Conservation (phyloP, 2,329 filamentous ascomycete species). For the Diaporthe sp. region DNA sequence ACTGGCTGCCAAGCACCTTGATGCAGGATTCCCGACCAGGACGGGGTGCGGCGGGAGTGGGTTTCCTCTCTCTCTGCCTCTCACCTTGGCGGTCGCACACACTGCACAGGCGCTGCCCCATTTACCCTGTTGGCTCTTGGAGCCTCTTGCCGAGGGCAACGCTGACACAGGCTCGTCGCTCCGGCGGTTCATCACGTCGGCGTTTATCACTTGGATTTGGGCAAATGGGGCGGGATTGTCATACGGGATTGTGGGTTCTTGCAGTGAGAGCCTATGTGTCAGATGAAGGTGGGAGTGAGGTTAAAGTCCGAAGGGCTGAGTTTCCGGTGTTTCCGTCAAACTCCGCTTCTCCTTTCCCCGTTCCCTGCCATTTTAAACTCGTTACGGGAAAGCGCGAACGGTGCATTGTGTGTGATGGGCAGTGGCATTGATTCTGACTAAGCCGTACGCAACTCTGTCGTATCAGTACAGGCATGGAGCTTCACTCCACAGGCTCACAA, state of each 20-base stretch:
- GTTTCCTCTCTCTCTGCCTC: slow-evolving; percentile 16
- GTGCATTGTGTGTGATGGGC: not conserved
- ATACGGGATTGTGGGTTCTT: not conserved
- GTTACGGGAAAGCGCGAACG: not conserved
- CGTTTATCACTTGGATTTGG: not conserved
- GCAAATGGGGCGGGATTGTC: not conserved
- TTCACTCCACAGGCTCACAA: not conserved
- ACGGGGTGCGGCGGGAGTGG: not conserved
- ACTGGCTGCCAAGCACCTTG: not conserved
- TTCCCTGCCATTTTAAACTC: not conserved
- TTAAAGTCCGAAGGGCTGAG: not conserved
- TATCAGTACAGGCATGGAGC: not conserved
- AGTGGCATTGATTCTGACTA: slow-evolving; percentile 14
- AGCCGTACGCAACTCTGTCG: not conserved
- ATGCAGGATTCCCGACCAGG: no score
- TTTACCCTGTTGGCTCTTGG: slow-evolving; percentile 30
- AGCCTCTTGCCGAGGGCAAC: not conserved
- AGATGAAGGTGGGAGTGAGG: not conserved
- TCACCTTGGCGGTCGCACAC: slow-evolving; percentile 38
- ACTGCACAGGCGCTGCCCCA: slow-evolving; percentile 39
- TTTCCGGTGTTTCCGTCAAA: slow-evolving; percentile 5
- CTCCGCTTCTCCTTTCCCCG: slow-evolving; percentile 8
- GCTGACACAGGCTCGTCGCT: slow-evolving; percentile 31
- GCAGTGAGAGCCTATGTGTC: not conserved
- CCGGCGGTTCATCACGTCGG: slow-evolving; percentile 25